These are phyloP conservation scores for Puccinellia tenuiflora DNA, from an alignment of 176 grass and related monocot genomes.

Conservation along the genomic window DNA sequence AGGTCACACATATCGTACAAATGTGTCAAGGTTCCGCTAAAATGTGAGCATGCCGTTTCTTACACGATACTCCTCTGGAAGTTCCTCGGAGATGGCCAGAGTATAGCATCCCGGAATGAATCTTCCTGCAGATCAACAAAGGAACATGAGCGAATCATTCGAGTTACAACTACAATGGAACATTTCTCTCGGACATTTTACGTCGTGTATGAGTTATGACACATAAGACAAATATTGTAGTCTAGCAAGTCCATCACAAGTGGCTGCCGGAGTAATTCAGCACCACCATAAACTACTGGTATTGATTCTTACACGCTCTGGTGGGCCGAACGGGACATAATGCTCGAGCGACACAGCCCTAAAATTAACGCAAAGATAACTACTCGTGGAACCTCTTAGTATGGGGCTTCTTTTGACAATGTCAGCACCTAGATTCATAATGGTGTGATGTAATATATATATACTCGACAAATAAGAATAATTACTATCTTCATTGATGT, in stretches of 20 bases:
- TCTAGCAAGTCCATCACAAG: background rate
- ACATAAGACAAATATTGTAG: background rate
- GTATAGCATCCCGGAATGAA: constrained; percentile 98
- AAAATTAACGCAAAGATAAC: background rate
- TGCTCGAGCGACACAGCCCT: background rate
- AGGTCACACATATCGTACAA: background rate
- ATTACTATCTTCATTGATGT: background rate
- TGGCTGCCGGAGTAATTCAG: background rate
- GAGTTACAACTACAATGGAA: background rate
- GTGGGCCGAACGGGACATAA: background rate
- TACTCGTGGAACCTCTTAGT: background rate
- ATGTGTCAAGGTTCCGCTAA: background rate
- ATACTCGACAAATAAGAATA: background rate
- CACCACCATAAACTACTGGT: background rate
- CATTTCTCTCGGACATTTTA: background rate
- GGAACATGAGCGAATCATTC: background rate
- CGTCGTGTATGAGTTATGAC: background rate
- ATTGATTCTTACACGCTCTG: background rate
- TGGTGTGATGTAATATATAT: no score
- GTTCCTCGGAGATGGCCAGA: constrained; percentile 86
- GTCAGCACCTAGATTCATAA: background rate
- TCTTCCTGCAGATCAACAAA: constrained; percentile 45
- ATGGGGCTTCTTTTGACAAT: background rate
- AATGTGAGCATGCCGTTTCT: background rate
- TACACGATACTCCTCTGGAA: constrained; percentile 95